Evolutionary conservation across 2,329 filamentous ascomycete species (phyloP).

Genomic region (Macrophomina phaseolina): DNA sequence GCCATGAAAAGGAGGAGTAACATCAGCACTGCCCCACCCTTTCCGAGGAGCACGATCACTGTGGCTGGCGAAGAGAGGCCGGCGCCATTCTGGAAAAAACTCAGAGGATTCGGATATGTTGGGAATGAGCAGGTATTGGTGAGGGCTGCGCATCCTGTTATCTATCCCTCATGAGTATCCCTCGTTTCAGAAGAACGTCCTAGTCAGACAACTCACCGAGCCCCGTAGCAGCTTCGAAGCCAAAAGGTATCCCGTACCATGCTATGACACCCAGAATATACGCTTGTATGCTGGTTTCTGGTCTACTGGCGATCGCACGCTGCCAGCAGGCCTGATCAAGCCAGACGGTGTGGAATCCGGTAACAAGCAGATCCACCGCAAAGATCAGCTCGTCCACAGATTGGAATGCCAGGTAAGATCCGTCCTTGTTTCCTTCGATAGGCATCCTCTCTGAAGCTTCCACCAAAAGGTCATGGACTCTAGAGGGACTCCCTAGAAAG

Average conservation of each 20-base stretch:
- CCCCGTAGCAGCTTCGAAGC: constrained; percentile 46
- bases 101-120: constrained; percentile 56
- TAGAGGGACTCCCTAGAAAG: constrained; percentile 50
- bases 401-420: constrained; percentile 63
- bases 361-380: constrained; percentile 53
- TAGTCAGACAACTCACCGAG: constrained; percentile 39
- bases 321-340: constrained; percentile 40
- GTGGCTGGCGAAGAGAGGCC: constrained; percentile 48
- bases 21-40: constrained; percentile 48
- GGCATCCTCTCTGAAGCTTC: constrained; percentile 46
- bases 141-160: constrained; percentile 54
- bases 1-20: constrained; percentile 50
- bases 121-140: constrained; percentile 59
- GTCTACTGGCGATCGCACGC: constrained; percentile 57
- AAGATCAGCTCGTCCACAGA: constrained; percentile 59
- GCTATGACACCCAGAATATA: constrained; percentile 55
- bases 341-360: constrained; percentile 21
- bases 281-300: constrained; percentile 61
- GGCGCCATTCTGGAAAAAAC: constrained; percentile 42
- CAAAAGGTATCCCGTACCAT: constrained; percentile 48
- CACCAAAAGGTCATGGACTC: constrained; percentile 56
- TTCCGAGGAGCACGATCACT: constrained; percentile 46
- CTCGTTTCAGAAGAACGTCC: constrained; percentile 39
- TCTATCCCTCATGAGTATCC: constrained; percentile 49
- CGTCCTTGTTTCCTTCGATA: constrained; percentile 41